Evolutionary conservation across 2,329 filamentous ascomycete species (phyloP).

Genomic region (Cordyceps cicadae): DNA sequence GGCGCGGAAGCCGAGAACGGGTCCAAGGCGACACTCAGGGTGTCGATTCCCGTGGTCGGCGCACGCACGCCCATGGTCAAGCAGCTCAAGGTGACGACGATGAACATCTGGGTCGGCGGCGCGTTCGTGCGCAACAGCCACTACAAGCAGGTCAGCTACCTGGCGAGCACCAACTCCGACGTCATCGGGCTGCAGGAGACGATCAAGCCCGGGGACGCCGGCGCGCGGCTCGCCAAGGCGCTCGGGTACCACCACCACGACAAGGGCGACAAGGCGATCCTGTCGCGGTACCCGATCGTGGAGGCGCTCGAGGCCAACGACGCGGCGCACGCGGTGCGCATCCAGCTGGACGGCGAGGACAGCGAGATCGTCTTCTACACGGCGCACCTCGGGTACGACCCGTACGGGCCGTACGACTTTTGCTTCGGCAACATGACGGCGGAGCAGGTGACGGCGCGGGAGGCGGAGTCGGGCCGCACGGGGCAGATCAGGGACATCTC

Average conservation of each 20-base stretch:
- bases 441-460: conserved; percentile 26
- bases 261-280: conserved; percentile 24
- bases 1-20: conserved; percentile 20
- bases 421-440: conserved; percentile 29
- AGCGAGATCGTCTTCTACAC: conserved; percentile 28
- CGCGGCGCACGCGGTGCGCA: conserved; percentile 24
- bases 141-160: conserved; percentile 30
- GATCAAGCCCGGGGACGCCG: conserved; percentile 19
- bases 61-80: conserved; percentile 23
- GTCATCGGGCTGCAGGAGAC: conserved; percentile 32
- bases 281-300: conserved; percentile 32
- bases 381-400: conserved; percentile 28
- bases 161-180: conserved; percentile 25
- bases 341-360: conserved; percentile 26
- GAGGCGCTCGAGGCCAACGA: conserved; percentile 20
- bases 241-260: conserved; percentile 32
- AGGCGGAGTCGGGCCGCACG: conserved; percentile 29
- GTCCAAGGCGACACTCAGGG: conserved; percentile 19
- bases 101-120: conserved; percentile 34
- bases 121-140: conserved; percentile 28
- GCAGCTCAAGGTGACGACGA: conserved; percentile 27
- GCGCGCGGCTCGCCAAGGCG: conserved; percentile 26
- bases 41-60: conserved; percentile 26
- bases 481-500: conserved; percentile 30
- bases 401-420: conserved; percentile 36